Percentiles rank a stretch among this genome's conserved stretches.
Conservation (phyloP, 148 eudicot species). For the Persicaria maculosa region DNA sequence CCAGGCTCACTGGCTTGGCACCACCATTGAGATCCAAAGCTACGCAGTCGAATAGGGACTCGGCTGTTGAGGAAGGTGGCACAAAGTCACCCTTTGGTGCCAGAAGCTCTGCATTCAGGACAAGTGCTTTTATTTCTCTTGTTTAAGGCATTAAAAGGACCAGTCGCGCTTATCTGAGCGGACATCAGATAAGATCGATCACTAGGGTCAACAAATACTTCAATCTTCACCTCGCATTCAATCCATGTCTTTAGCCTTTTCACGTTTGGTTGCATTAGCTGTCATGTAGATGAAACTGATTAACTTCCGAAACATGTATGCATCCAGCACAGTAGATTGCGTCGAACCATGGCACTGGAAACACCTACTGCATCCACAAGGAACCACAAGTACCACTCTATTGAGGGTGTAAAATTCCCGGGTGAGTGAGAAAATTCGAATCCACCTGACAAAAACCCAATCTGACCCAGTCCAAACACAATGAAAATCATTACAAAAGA, state of each 20-base stretch:
- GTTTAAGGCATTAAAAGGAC: not conserved
- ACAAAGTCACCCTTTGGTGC: too few species aligned
- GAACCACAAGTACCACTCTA: too few species aligned
- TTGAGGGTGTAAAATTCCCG: too few species aligned
- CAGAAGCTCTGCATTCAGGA: not conserved
- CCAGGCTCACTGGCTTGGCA: not conserved
- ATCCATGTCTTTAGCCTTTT: not conserved
- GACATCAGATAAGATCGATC: not conserved
- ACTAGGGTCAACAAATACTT: not conserved
- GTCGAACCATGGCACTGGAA: too few species aligned
- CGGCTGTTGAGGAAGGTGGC: not conserved
- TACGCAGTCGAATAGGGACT: not conserved
- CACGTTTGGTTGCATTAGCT: not conserved
- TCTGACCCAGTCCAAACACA: too few species aligned
- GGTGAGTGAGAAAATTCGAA: not conserved
- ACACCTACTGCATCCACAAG: too few species aligned
- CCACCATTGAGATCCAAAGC: not conserved
- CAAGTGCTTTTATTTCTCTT: conserved; percentile 8
- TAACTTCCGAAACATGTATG: too few species aligned
- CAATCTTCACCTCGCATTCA: not conserved
- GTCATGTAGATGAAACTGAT: not conserved
- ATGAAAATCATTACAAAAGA: too few species aligned
- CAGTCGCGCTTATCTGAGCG: not conserved
- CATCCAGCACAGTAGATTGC: too few species aligned
- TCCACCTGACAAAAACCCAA: not conserved